Conservation (phyloP, 345 rosid species). For the Mercurialis annua region DNA sequence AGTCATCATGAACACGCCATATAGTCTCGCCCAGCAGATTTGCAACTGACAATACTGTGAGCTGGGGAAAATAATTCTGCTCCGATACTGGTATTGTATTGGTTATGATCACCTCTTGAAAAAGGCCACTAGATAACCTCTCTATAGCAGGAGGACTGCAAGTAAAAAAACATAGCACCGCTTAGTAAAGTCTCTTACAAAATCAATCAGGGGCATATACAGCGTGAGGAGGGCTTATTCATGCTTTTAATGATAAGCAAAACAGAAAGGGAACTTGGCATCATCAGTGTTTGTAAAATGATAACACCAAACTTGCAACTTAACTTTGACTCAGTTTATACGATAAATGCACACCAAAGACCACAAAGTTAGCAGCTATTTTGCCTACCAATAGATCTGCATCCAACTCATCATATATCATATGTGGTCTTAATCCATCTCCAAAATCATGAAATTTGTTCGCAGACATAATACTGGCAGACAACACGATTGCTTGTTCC, state of each 20-base stretch:
- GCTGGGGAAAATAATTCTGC: slow-evolving; percentile 84
- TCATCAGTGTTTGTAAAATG: neutral
- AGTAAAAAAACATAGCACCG: neutral
- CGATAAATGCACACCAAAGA: neutral
- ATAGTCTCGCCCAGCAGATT: slow-evolving; percentile 94
- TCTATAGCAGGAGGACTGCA: slow-evolving; percentile 94
- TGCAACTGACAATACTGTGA: slow-evolving; percentile 88
- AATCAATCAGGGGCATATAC: slow-evolving; percentile 7
- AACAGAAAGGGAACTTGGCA: neutral
- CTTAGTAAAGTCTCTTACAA: neutral
- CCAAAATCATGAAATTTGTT: neutral
- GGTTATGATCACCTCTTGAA: slow-evolving; percentile 94
- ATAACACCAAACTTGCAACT: neutral
- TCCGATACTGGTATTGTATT: slow-evolving; percentile 88
- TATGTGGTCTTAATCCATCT: neutral
- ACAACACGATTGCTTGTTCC: neutral
- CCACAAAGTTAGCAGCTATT: neutral
- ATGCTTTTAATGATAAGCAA: neutral
- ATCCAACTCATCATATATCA: neutral
- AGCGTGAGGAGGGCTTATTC: slow-evolving; percentile 3
- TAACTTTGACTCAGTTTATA: slow-evolving; percentile 4
- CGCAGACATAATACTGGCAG: neutral
- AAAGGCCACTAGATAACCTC: slow-evolving; percentile 86
- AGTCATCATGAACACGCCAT: slow-evolving; percentile 98
- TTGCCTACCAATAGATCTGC: neutral